Percentiles rank a stretch among this genome's conserved stretches.
Conservation (phyloP, 1,139 yeast species). For the Scheffersomyces illinoinensis region DNA sequence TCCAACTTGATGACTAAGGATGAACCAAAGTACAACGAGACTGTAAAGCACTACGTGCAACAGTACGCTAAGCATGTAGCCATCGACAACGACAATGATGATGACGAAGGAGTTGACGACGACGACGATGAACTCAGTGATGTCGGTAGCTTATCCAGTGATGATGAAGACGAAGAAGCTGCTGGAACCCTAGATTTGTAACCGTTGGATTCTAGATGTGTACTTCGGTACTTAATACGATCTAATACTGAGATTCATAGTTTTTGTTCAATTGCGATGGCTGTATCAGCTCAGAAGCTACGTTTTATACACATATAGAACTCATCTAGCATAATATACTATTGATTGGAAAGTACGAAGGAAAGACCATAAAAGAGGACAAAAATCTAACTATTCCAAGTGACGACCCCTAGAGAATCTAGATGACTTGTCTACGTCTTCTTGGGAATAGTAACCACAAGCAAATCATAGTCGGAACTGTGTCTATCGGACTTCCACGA, state of each 20-base stretch:
- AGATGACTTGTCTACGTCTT: neutral
- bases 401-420: neutral
- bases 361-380: too few species aligned
- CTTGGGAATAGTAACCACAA: neutral
- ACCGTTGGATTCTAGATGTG: neutral
- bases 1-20: conserved; percentile 78
- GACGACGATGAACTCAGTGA: conserved; percentile 35
- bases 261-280: neutral
- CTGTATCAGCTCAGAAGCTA: neutral
- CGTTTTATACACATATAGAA: neutral
- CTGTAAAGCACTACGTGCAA: conserved; percentile 72
- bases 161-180: conserved; percentile 37
- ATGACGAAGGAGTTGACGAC: conserved; percentile 39
- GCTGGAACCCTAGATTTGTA: conserved; percentile 11
- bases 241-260: neutral
- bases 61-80: conserved; percentile 59
- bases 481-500: neutral
- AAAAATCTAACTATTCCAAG: too few species aligned
- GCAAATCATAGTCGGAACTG: neutral
- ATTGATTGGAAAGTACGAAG: too few species aligned
- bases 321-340: neutral
- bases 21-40: conserved; percentile 63
- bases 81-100: conserved; percentile 35
- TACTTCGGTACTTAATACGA: neutral
- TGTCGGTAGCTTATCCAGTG: conserved; percentile 51